These are phyloP conservation scores for Phytophthora meadii DNA, from an alignment of 352 stramenopile genomes.

Conservation along the genomic window DNA sequence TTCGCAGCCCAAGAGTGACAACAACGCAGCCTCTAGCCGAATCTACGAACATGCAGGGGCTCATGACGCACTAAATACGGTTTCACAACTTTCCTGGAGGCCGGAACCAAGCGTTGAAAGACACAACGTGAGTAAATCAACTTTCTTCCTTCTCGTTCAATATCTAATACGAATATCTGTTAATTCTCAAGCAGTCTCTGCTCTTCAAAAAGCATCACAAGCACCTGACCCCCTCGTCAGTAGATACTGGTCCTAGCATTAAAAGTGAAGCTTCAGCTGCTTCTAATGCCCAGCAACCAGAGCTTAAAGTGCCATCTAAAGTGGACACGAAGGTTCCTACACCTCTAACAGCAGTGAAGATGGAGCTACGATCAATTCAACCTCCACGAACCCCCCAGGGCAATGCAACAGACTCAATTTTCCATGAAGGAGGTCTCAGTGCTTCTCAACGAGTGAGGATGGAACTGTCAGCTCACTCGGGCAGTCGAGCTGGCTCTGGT, in stretches of 20 bases:
- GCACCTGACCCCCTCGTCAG: conserved; percentile 3
- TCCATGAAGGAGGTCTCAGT: conserved; percentile 44
- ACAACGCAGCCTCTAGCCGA: conserved; percentile 5
- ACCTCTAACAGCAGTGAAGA: not conserved
- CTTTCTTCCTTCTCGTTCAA: not conserved
- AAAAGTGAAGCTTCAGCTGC: conserved; percentile 4
- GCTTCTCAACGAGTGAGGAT: conserved; percentile 67
- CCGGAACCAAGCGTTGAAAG: conserved; percentile 11
- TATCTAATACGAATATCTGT: conserved; percentile 4
- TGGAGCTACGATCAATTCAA: conserved; percentile 18
- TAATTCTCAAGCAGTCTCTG: conserved; percentile 5
- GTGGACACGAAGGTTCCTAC: no score
- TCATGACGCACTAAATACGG: not conserved
- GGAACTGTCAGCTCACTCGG: conserved; percentile 40
- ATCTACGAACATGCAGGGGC: not conserved
- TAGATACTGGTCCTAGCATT: conserved; percentile 5
- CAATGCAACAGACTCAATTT: conserved; percentile 33
- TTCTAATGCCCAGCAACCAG: not conserved
- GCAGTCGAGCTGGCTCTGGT: conserved; percentile 32
- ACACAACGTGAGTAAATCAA: conserved; percentile 27
- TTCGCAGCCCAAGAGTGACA: conserved; percentile 10
- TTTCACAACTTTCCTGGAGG: conserved; percentile 13
- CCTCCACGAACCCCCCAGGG: conserved; percentile 57
- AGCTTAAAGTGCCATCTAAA: not conserved
- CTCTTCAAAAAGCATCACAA: conserved; percentile 10